These are phyloP conservation scores for Talinum fruticosum DNA, from an alignment of 148 eudicot species.

Conservation along the genomic window DNA sequence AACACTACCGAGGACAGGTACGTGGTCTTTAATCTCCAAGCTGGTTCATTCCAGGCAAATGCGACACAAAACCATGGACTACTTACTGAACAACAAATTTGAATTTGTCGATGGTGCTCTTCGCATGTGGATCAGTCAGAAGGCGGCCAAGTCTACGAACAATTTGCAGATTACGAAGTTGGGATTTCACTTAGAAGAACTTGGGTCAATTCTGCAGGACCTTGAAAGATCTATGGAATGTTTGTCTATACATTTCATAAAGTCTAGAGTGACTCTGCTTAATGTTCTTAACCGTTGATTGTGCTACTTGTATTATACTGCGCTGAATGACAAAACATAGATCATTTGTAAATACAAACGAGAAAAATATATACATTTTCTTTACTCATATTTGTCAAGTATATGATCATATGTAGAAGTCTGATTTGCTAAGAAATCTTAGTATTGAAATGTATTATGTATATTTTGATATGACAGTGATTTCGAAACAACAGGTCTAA, in stretches of 20 bases:
- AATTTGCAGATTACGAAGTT: background rate
- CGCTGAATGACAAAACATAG: too few relatives aligned
- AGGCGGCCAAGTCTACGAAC: conserved; percentile 7
- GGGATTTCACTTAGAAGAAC: conserved; percentile 20
- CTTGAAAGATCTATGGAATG: conserved; percentile 27
- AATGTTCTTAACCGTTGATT: conserved; percentile 26
- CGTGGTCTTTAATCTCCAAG: conserved; percentile 25
- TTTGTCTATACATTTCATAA: conserved; percentile 31
- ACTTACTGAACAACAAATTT: conserved; percentile 4
- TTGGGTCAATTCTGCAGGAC: conserved; percentile 19
- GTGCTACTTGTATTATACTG: background rate
- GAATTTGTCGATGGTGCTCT: conserved; percentile 14
- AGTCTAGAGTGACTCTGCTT: conserved; percentile 32
- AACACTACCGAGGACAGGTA: background rate
- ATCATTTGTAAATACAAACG: background rate
- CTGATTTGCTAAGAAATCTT: too few relatives aligned
- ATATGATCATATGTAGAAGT: too few relatives aligned
- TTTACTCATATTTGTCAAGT: too few relatives aligned
- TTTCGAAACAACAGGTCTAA: too few relatives aligned
- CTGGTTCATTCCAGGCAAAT: conserved; percentile 1
- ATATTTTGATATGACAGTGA: too few relatives aligned
- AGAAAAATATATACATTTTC: too few relatives aligned
- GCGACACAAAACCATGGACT: background rate
- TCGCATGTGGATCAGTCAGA: conserved; percentile 6
- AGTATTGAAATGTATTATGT: too few relatives aligned